Percentiles rank a stretch among this genome's conserved stretches.
phyloP scores from a whole-genome alignment of 129 eudicot genomes.

The Cynara cardunculus region DNA sequence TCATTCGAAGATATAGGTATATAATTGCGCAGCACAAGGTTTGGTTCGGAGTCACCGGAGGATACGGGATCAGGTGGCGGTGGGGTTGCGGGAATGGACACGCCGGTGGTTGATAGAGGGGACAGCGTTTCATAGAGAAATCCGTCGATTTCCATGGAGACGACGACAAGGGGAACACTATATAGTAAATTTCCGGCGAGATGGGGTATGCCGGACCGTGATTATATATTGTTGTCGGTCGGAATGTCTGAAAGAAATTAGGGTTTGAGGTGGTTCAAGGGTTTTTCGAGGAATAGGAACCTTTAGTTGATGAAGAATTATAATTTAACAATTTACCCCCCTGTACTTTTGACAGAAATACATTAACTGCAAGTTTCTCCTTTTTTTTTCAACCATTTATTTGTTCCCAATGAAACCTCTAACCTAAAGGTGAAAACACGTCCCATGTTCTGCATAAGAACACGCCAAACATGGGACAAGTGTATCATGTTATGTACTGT shows the following conservation, averaged over 20 bases:
- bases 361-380: neutral
- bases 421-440: no score
- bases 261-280: neutral
- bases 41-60: constrained; percentile 39
- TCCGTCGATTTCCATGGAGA: constrained; percentile 38
- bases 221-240: neutral
- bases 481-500: no score
- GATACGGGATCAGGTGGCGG: constrained; percentile 31
- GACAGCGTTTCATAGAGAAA: constrained; percentile 67
- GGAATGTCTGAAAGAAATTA: neutral
- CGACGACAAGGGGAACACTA: neutral
- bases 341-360: neutral
- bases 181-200: constrained; percentile 3
- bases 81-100: constrained; percentile 15
- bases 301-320: neutral
- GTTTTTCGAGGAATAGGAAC: neutral
- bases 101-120: constrained; percentile 41
- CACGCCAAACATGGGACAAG: no score
- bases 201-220: neutral
- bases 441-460: no score
- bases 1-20: constrained; percentile 34
- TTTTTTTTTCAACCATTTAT: neutral
- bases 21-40: constrained; percentile 61
- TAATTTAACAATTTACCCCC: neutral
- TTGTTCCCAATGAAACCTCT: neutral